Evolutionary conservation across 1,284 basidiomycete species (phyloP).

Genomic region (Inonotus obliquus): DNA sequence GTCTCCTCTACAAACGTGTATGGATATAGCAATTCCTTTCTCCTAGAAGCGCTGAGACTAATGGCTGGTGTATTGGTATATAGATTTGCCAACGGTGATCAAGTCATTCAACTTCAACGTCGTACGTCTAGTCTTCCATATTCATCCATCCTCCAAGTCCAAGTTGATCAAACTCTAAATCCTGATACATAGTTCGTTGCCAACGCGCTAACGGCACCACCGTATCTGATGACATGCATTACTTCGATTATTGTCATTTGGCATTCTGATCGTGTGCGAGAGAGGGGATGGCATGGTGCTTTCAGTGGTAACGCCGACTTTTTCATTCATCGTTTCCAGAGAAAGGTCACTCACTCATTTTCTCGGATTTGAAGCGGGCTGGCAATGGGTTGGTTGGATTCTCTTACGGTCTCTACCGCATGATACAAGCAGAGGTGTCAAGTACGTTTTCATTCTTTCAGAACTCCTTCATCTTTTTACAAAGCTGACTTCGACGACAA

Average conservation of each 20-base stretch:
- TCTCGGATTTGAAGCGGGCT: constrained; percentile 26
- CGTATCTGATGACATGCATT: constrained; percentile 34
- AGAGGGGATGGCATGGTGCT: constrained; percentile 34
- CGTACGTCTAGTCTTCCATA: not conserved
- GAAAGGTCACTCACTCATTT: not conserved
- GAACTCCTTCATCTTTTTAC: not conserved
- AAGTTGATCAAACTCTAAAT: not conserved
- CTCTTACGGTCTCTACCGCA: constrained; percentile 31
- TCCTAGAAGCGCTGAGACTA: not conserved
- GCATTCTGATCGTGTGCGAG: constrained; percentile 33
- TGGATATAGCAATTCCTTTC: constrained; percentile 10
- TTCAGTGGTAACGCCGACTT: constrained; percentile 28
- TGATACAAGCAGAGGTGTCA: constrained; percentile 27
- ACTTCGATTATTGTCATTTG: constrained; percentile 30
- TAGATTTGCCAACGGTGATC: constrained; percentile 35
- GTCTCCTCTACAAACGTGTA: constrained; percentile 33
- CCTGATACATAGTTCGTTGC: constrained; percentile 30
- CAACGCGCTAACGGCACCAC: constrained; percentile 37
- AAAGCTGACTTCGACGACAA: not conserved
- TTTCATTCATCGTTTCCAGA: not conserved
- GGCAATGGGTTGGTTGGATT: constrained; percentile 36
- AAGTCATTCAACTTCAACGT: constrained; percentile 37
- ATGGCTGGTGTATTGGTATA: not conserved
- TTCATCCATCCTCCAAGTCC: not conserved
- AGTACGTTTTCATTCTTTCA: not conserved